Base-by-base conservation (phyloP, 257 asterid genomes). In the Nyctanthes arbortristis region DNA sequence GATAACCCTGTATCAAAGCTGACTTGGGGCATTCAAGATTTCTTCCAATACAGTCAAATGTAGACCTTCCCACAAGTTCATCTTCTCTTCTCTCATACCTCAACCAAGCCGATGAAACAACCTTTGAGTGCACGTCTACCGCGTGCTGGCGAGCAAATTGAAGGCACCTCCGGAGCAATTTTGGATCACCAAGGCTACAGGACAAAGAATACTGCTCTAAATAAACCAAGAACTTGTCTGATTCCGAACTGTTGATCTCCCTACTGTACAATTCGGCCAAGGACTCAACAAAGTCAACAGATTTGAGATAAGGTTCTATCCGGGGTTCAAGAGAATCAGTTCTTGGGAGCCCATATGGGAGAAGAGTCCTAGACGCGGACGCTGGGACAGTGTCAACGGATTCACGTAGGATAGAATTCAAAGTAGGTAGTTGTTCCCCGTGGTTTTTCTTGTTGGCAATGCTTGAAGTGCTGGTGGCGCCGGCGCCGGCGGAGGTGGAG, bases 31-130 rank as follows among this genome's bases (percentile, higher is more conserved):
- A 85, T 77, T 85, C 90, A 24, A 85, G 74, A 29, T 64, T 59
- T 64, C 87, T 77, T n/a, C 90, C 90, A 60, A 80, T 73, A 70
- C 90, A 85, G 69, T 82, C 87, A 58, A 85, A 69, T 37, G 84
- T 36, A 3, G 84, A 85, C 7, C 69, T 75, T 9, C 85, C 87
- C 3, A 72, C 69, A 30, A 85, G 62, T 58, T 85, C 84, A 74
- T 82, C 87, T 63, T 82, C 90, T 62, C 90, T 85, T 75, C 90
- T 80, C 73, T 82, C 87, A 43, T 82, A 85, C 84, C 90, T 65
- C 81, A 85, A 78, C 90, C 90, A 85, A 52, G 88, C 88, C 10
- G 88, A 80, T 63, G 82, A 71, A 61, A 85, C 84, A 4, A 85
- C 77, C 78, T 82, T 82, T 1, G 84, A 82, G 33, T 80, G 86